Conservation (phyloP, 179 eudicot species). For the Pouteria campechiana region DNA sequence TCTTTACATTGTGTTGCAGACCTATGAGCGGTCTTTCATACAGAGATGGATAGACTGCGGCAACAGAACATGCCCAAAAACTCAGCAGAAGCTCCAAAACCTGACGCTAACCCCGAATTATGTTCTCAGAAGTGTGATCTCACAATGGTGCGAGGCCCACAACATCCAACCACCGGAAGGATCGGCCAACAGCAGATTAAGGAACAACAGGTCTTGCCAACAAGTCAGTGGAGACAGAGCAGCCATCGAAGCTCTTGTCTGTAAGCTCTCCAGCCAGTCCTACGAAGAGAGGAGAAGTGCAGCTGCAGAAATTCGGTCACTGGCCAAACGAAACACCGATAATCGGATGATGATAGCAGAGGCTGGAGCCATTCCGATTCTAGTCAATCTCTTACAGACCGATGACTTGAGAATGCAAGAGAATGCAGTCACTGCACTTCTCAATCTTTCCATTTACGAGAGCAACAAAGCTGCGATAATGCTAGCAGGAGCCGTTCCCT, state of each 20-base stretch:
- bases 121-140: slow-evolving; percentile 29
- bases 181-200: slow-evolving; percentile 16
- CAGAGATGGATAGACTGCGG: slow-evolving; percentile 50
- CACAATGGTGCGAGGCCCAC: slow-evolving; percentile 32
- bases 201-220: slow-evolving; percentile 28
- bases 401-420: slow-evolving; percentile 34
- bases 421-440: slow-evolving; percentile 39
- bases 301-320: slow-evolving; percentile 30
- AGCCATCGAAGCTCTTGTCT: slow-evolving; percentile 30
- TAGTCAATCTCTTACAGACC: slow-evolving; percentile 31
- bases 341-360: slow-evolving; percentile 40
- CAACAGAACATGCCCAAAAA: slow-evolving; percentile 42
- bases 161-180: slow-evolving; percentile 24
- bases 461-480: slow-evolving; percentile 40
- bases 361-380: slow-evolving; percentile 39
- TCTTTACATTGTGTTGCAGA: slow-evolving; percentile 13
- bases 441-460: slow-evolving; percentile 42
- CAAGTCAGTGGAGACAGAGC: slow-evolving; percentile 34
- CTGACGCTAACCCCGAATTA: slow-evolving; percentile 37
- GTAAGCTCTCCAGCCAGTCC: slow-evolving; percentile 22
- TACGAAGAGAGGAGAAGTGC: slow-evolving; percentile 24
- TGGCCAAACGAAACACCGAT: slow-evolving; percentile 41
- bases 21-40: slow-evolving; percentile 46
- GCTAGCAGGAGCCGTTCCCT: slow-evolving; percentile 37
- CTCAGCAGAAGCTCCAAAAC: slow-evolving; percentile 34